These are phyloP conservation scores for Parasitella parasitica DNA, from an alignment of 371 early-diverging fungal genomes.

Conservation along the genomic window DNA sequence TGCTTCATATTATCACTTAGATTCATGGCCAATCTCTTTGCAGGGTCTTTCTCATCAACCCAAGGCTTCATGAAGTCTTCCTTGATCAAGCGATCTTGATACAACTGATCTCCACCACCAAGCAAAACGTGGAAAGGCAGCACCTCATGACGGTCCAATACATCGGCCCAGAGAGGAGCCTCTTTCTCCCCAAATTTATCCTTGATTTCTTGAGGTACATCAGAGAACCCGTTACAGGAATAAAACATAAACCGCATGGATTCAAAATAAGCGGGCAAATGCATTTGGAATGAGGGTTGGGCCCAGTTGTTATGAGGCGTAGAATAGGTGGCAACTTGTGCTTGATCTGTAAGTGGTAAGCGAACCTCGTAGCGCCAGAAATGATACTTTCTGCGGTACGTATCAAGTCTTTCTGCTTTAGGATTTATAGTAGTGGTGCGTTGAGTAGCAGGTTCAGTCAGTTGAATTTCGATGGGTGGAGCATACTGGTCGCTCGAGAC, in stretches of 20 bases:
- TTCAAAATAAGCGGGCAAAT: conserved; percentile 23
- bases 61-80: conserved; percentile 59
- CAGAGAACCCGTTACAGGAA: conserved; percentile 64
- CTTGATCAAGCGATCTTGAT: conserved; percentile 64
- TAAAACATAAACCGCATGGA: conserved; percentile 27
- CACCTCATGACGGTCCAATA: conserved; percentile 63
- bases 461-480: conserved; percentile 21
- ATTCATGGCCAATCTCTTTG: conserved; percentile 26
- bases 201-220: conserved; percentile 52
- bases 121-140: conserved; percentile 76
- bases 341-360: conserved; percentile 14
- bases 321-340: conserved; percentile 23
- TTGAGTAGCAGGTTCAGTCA: conserved; percentile 3
- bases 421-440: neutral
- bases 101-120: conserved; percentile 86
- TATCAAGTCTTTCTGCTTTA: conserved; percentile 20
- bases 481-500: conserved; percentile 27
- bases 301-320: conserved; percentile 23
- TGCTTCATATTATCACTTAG: conserved; percentile 52
- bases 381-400: conserved; percentile 27
- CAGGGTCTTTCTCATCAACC: conserved; percentile 56
- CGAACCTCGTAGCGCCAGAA: conserved; percentile 39
- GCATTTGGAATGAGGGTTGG: conserved; percentile 12
- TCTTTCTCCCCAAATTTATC: conserved; percentile 56
- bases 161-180: conserved; percentile 74